Conservation (phyloP, 108 stramenopile genomes). For the Nitzschia sp. region DNA sequence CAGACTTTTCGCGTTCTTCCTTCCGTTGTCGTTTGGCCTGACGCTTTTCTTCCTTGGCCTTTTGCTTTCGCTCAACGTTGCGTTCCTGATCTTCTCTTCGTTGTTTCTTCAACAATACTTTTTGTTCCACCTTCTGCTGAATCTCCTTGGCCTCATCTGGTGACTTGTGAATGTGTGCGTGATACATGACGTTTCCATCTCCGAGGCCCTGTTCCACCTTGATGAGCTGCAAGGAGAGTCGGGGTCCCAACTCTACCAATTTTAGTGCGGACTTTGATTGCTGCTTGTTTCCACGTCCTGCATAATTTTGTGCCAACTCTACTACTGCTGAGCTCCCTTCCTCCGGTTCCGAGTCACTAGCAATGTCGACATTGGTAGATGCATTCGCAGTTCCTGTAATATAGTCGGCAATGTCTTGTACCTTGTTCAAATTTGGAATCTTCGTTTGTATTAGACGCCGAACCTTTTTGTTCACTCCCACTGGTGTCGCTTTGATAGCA, state of each 20-base stretch:
- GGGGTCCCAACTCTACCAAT: slow-evolving; percentile 96
- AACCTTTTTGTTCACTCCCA: slow-evolving; percentile 90
- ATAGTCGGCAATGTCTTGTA: slow-evolving; percentile 96
- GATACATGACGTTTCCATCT: slow-evolving; percentile 96
- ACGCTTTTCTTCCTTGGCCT: slow-evolving; percentile 75
- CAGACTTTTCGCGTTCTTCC: slow-evolving; percentile 71
- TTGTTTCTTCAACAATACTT: slow-evolving; percentile 66
- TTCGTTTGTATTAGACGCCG: slow-evolving; percentile 91
- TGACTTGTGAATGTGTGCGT: slow-evolving; percentile 87
- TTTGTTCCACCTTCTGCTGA: slow-evolving; percentile 64
- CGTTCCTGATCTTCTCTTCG: slow-evolving; percentile 82
- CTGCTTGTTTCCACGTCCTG: slow-evolving; percentile 80
- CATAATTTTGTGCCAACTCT: slow-evolving; percentile 78
- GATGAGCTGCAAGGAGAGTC: slow-evolving; percentile 86
- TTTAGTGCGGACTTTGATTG: slow-evolving; percentile 91
- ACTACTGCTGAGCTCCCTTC: slow-evolving; percentile 77
- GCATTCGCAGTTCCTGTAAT: slow-evolving; percentile 70
- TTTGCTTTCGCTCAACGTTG: slow-evolving; percentile 80
- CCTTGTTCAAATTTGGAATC: slow-evolving; percentile 88
- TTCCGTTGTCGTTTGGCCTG: slow-evolving; percentile 67
- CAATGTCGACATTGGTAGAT: slow-evolving; percentile 42
- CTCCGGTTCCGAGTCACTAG: slow-evolving; percentile 90
- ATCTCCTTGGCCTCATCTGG: slow-evolving; percentile 71
- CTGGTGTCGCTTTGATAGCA: slow-evolving; percentile 95
- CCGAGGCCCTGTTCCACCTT: slow-evolving; percentile 96